A percentile compares a stretch with the other conserved stretches of the same genome.
Evolutionary conservation across 2,329 filamentous ascomycete genomes (phyloP).

Genomic region (Cadophora luteo-olivacea): DNA sequence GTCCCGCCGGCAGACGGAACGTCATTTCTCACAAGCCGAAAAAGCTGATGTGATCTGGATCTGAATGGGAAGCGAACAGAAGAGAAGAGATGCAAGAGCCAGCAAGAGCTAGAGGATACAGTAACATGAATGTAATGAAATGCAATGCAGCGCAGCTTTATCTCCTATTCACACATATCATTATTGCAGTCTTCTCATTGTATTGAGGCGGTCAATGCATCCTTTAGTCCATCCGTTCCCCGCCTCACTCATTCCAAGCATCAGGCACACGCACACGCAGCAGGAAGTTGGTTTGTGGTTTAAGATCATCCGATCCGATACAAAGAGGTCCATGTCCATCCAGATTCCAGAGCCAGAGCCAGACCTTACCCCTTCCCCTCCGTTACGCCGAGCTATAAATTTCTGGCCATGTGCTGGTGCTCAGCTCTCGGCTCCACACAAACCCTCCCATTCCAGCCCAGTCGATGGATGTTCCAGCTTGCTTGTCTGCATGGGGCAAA

Average conservation of each 20-base stretch:
- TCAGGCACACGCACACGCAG: background rate
- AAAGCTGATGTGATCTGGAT: background rate
- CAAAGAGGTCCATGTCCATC: background rate
- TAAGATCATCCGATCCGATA: background rate
- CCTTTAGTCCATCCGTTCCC: background rate
- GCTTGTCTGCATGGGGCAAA: slow-evolving; percentile 24
- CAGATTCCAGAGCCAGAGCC: no score
- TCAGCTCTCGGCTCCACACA: slow-evolving; percentile 22
- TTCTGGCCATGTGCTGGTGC: slow-evolving; percentile 13
- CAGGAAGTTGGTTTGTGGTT: background rate
- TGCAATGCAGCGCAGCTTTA: no score
- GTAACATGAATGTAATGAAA: no score
- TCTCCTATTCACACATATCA: no score
- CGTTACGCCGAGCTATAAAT: slow-evolving; percentile 28
- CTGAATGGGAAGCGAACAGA: no score
- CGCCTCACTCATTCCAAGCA: background rate
- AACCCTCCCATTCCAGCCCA: slow-evolving; percentile 2
- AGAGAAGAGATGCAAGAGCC: no score
- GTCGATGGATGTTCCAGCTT: slow-evolving; percentile 8
- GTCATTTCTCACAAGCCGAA: slow-evolving; percentile 15
- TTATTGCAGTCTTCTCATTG: background rate
- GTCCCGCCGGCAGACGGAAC: background rate
- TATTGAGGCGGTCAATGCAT: background rate
- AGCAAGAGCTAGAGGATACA: no score
- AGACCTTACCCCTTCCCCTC: slow-evolving; percentile 16